A percentile compares a stretch with the other conserved stretches of the same genome.
Evolutionary conservation across 2,329 filamentous ascomycete species (phyloP).

Genomic region (Neurospora sp.): DNA sequence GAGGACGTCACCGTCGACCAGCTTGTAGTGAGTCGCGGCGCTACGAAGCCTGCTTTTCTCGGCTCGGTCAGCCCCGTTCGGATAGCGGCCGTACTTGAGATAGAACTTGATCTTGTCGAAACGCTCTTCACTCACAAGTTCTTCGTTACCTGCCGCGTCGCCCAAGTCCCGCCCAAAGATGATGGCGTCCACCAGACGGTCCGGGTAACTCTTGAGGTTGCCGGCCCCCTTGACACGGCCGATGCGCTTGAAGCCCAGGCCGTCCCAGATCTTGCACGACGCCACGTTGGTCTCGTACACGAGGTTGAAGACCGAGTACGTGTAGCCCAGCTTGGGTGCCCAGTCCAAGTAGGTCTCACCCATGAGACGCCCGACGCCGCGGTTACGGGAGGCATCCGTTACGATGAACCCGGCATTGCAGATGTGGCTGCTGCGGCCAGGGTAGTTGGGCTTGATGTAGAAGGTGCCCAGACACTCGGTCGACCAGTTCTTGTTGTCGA

Average conservation of each 20-base stretch:
- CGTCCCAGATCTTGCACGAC: constrained; percentile 86
- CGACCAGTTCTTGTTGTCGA: constrained; percentile 62
- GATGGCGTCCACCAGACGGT: constrained; percentile 63
- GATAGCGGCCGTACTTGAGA: constrained; percentile 88
- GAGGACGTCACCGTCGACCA: constrained; percentile 66
- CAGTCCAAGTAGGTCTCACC: constrained; percentile 69
- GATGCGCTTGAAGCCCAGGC: constrained; percentile 84
- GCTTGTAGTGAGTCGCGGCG: constrained; percentile 90
- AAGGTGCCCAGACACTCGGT: constrained; percentile 80
- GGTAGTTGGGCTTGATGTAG: constrained; percentile 91
- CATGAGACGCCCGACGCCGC: constrained; percentile 66
- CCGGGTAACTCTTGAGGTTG: constrained; percentile 58
- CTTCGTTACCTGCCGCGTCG: constrained; percentile 52
- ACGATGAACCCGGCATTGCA: constrained; percentile 79
- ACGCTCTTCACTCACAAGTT: constrained; percentile 85
- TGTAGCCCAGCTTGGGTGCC: constrained; percentile 74
- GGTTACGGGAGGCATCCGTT: constrained; percentile 62
- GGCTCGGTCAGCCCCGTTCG: constrained; percentile 81
- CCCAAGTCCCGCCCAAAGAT: constrained; percentile 63
- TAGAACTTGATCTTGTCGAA: constrained; percentile 99
- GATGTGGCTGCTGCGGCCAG: constrained; percentile 79
- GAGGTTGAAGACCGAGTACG: constrained; percentile 87
- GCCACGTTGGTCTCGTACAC: constrained; percentile 92
- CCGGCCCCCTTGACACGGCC: constrained; percentile 69
- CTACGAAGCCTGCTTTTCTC: constrained; percentile 92